phyloP scores from a whole-genome alignment of 441 rosid species.

The Gossypium schwendimanii region DNA sequence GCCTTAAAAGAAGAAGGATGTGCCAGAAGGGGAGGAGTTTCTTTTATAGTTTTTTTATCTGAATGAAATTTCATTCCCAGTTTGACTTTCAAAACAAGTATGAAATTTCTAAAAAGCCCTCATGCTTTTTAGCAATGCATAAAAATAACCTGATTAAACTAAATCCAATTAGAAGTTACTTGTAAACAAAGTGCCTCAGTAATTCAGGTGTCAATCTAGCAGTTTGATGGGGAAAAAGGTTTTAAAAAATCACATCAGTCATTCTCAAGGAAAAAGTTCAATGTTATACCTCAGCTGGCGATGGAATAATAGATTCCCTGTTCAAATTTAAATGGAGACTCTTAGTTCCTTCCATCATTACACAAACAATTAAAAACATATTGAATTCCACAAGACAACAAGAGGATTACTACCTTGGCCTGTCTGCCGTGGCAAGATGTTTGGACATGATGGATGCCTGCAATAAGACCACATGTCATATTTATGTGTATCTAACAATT shows the following conservation, averaged over 20 bases:
- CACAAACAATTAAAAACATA: neutral
- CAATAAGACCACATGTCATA: constrained; percentile 10
- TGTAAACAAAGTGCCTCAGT: neutral
- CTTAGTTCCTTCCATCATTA: constrained; percentile 8
- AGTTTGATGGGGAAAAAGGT: neutral
- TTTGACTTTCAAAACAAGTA: neutral
- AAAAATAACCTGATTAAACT: neutral
- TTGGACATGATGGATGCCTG: constrained; percentile 76
- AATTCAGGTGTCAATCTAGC: neutral
- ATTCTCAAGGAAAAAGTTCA: neutral
- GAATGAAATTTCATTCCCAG: neutral
- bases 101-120: neutral
- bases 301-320: constrained; percentile 48
- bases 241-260: neutral
- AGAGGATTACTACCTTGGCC: constrained; percentile 44
- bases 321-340: constrained; percentile 17
- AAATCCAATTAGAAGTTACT: neutral
- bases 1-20: neutral
- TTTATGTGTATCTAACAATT: constrained; percentile 5
- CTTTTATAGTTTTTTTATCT: neutral
- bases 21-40: neutral
- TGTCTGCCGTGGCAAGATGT: constrained; percentile 59
- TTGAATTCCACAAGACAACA: constrained; percentile 1
- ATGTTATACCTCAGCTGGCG: constrained; percentile 33
- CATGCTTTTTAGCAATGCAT: neutral